Percentiles rank a stretch among this genome's conserved stretches.
These are phyloP conservation scores for Lasiodiplodia gonubiensis DNA, from an alignment of 2,329 filamentous ascomycete genomes.

Conservation along the genomic window DNA sequence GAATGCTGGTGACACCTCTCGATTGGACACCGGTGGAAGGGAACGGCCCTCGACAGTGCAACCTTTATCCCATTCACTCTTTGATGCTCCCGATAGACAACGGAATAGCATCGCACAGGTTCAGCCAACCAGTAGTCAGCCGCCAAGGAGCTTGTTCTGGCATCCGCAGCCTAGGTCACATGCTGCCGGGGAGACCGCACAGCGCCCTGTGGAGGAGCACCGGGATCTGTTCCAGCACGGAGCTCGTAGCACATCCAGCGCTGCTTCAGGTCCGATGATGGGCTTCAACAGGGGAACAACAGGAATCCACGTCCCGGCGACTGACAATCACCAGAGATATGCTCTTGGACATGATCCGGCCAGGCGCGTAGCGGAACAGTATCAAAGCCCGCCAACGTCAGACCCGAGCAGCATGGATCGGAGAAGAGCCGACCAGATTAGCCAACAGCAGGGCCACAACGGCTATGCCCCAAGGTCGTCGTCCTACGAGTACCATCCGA, in stretches of 20 bases:
- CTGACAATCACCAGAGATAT: conserved; percentile 22
- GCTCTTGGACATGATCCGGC: conserved; percentile 41
- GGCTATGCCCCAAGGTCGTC: conserved; percentile 36
- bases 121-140: conserved; percentile 32
- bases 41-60: conserved; percentile 48
- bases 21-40: conserved; percentile 28
- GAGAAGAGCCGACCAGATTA: conserved; percentile 42
- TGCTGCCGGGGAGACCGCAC: conserved; percentile 36
- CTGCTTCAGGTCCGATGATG: conserved; percentile 13
- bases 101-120: not conserved
- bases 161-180: conserved; percentile 39
- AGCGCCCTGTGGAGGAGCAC: conserved; percentile 41
- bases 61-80: conserved; percentile 45
- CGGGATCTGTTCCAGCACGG: conserved; percentile 30
- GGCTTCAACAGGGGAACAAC: conserved; percentile 3
- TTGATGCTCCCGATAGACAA: conserved; percentile 40
- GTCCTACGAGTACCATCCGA: conserved; percentile 46
- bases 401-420: conserved; percentile 44
- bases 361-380: conserved; percentile 45
- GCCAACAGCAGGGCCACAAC: conserved; percentile 43
- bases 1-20: conserved; percentile 19
- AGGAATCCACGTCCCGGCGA: conserved; percentile 5
- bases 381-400: conserved; percentile 47
- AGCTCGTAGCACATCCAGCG: conserved; percentile 6
- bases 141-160: conserved; percentile 40